Base-by-base conservation (phyloP, 768 basidiomycete species). In the Lactarius vividus region DNA sequence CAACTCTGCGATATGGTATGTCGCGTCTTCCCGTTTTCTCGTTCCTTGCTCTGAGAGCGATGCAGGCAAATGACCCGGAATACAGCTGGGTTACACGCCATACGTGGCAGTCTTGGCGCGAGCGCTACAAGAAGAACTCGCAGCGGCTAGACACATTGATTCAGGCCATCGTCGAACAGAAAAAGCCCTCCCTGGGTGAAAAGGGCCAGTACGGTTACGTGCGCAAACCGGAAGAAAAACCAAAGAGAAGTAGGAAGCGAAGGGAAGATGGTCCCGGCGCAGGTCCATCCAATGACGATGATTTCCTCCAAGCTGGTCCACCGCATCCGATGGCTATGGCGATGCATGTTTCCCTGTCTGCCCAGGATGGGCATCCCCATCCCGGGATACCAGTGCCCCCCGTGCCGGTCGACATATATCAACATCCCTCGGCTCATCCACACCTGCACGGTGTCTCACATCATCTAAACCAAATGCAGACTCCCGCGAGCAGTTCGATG, bases 101-200 rank as follows among this genome's bases (percentile, higher is more conserved):
- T 73, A 92, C 91, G 2, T 94, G 91, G 91, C 90, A 92, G 69
- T 94, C 91, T 18, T 94, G 91, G 91, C 84, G 92, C 31, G 91
- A 94, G 72, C 82, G 92, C 33, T 94, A 94, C 78, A 92, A 93
- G 79, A 93, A 93, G 76, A 88, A 94, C 66, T 79, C 89, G 0
- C 73, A 77, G 8, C 85, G 90, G 11, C 80, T 93, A 42, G 90
- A 93, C 72, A 72, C 72, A 13, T 75, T 84, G 61, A 92, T 94
- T 60, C 75, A 84, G 1, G 77, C 78, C 5, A 85, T 92, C 15
- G 89, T 93, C 1, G 86, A 85, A 31, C 81, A 86, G 73, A 89
- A 85, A 73, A 88, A 86, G 70, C 87, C 89, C 2, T 75, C 75
- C 1, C 83, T 81, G 10, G 90, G 89, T 28, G 88, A 89, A 74